Percentiles rank a stretch among this genome's conserved stretches.
phyloP scores from a whole-genome alignment of 2,329 filamentous ascomycete genomes.

The Rhexocercosporidium sp. region DNA sequence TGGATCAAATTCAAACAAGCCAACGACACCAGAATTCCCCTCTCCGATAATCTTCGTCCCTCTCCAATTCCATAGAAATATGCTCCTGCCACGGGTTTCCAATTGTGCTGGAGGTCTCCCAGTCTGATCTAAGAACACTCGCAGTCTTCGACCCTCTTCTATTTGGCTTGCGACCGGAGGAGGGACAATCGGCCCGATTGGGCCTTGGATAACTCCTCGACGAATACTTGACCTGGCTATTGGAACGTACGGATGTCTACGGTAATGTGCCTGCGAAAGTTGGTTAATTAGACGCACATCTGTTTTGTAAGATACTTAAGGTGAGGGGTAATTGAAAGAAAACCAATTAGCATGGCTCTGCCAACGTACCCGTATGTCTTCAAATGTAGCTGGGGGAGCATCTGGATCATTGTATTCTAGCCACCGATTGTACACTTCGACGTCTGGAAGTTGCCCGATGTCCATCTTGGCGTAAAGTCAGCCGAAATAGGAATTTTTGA shows the following conservation, averaged over 20 bases:
- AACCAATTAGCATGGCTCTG: not conserved
- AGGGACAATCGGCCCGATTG: not conserved
- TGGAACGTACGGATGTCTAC: not conserved
- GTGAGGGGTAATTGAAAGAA: too few species aligned
- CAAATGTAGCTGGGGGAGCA: not conserved
- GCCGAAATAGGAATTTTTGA: not conserved
- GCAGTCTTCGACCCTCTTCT: not conserved
- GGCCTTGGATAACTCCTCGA: not conserved
- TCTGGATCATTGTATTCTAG: not conserved
- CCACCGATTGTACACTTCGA: not conserved
- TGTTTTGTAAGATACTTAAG: too few species aligned
- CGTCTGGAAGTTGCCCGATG: not conserved
- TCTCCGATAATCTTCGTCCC: not conserved
- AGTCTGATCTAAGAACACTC: not conserved
- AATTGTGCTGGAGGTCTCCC: not conserved
- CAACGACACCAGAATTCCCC: not conserved
- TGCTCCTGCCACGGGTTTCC: not conserved
- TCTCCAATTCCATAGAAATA: not conserved
- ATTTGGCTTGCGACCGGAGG: not conserved
- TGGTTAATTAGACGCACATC: too few species aligned
- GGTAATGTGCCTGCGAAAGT: not conserved
- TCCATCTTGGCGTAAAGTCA: not conserved
- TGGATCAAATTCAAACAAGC: not conserved
- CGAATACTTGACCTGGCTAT: not conserved
- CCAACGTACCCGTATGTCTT: not conserved